Percentiles rank a stretch among this genome's conserved stretches.
phyloP scores from a whole-genome alignment of 192 early-diverging fungal species.

The Thoreauomyces humboldtii region DNA sequence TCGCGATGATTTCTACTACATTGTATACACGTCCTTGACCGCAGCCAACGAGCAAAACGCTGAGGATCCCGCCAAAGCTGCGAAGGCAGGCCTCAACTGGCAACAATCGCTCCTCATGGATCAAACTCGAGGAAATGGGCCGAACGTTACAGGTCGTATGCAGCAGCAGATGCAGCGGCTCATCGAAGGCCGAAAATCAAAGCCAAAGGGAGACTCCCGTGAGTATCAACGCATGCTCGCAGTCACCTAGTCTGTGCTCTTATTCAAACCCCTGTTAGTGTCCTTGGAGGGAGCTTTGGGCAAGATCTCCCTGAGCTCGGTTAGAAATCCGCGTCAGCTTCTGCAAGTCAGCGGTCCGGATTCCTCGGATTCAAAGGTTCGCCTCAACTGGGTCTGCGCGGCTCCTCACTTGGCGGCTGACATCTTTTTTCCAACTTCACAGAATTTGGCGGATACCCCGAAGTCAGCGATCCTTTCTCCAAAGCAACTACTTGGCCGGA shows the following conservation, averaged over 20 bases:
- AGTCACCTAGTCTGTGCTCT: neutral
- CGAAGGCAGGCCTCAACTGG: constrained; percentile 39
- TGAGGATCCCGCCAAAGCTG: neutral
- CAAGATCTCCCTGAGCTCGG: constrained; percentile 87
- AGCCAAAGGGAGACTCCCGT: constrained; percentile 81
- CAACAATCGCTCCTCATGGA: constrained; percentile 45
- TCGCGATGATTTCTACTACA: constrained; percentile 94
- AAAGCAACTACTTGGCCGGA: constrained; percentile 38
- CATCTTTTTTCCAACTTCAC: too few relatives aligned
- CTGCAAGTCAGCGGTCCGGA: constrained; percentile 62
- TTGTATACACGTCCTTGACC: constrained; percentile 67
- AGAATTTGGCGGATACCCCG: too few relatives aligned
- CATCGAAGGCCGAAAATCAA: constrained; percentile 86
- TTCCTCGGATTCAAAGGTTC: neutral
- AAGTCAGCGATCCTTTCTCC: neutral
- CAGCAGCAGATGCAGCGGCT: constrained; percentile 96
- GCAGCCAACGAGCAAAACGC: constrained; percentile 9
- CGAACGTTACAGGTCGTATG: constrained; percentile 56
- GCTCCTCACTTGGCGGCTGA: neutral
- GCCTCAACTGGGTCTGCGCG: neutral
- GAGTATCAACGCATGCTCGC: constrained; percentile 8
- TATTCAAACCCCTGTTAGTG: constrained; percentile 49
- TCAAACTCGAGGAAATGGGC: constrained; percentile 19
- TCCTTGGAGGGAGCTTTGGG: constrained; percentile 93
- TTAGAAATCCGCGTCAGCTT: constrained; percentile 85